phyloP scores from a whole-genome alignment of 306 rosid species.

The Rosa rugosa region DNA sequence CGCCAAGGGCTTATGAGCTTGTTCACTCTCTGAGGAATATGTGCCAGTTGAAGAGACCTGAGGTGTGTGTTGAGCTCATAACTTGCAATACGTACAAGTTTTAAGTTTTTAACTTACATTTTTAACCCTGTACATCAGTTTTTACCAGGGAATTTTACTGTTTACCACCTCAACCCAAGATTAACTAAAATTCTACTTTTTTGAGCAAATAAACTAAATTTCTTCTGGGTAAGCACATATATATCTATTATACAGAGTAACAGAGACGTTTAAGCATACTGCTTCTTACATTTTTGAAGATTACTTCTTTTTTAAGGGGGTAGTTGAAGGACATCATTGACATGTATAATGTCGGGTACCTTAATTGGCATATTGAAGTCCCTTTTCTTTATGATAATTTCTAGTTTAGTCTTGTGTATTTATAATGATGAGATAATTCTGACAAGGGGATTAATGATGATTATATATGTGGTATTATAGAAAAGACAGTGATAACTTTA shows the following conservation, averaged over 20 bases:
- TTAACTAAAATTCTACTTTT: neutral
- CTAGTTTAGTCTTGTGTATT: neutral
- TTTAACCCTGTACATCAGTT: neutral
- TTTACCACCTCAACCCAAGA: neutral
- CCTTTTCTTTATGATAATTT: neutral
- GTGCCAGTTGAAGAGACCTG: constrained; percentile 73
- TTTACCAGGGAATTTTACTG: neutral
- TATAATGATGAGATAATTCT: neutral
- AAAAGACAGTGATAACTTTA: neutral
- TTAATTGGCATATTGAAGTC: neutral
- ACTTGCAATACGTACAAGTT: neutral
- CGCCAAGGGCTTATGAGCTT: constrained; percentile 63
- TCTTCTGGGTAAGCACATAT: neutral
- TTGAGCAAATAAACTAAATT: neutral
- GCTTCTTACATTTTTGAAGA: neutral
- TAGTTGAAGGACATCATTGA: neutral
- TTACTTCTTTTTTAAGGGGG: neutral
- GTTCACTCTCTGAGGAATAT: constrained; percentile 59
- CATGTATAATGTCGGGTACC: neutral
- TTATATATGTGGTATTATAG: neutral
- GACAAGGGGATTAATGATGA: neutral
- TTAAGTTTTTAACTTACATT: neutral
- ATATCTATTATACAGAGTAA: neutral
- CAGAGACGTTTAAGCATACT: neutral
- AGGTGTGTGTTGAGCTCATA: constrained; percentile 46